A percentile compares a stretch with the other conserved stretches of the same genome.
These are phyloP conservation scores for Zoysia matrella DNA, from an alignment of 202 grass and related monocot species.

Conservation along the genomic window DNA sequence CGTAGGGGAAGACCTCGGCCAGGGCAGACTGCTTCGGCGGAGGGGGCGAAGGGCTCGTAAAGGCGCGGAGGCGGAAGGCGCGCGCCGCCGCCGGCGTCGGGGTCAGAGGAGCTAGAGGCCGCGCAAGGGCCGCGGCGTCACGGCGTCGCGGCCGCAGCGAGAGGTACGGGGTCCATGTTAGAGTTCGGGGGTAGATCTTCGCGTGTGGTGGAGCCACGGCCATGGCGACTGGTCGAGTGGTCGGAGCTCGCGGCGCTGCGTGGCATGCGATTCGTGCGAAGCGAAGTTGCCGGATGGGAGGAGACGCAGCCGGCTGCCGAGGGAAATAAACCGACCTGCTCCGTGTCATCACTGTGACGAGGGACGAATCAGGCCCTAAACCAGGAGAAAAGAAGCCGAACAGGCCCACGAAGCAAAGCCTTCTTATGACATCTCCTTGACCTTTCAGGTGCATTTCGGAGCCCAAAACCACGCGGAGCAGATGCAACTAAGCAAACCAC, in stretches of 20 bases:
- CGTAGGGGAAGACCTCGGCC: slow-evolving; percentile 47
- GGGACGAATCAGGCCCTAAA: too few relatives aligned
- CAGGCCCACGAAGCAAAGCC: too few relatives aligned
- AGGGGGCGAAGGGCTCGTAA: background rate
- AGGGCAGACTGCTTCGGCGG: slow-evolving; percentile 23
- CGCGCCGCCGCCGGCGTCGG: slow-evolving; percentile 8
- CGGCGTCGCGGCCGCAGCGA: slow-evolving; percentile 1
- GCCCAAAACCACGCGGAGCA: too few relatives aligned
- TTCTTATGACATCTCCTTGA: too few relatives aligned
- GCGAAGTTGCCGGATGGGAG: slow-evolving; percentile 31
- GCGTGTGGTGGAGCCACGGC: slow-evolving; percentile 28
- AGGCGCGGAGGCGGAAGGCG: slow-evolving; percentile 31
- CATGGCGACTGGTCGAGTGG: slow-evolving; percentile 6
- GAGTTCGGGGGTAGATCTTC: slow-evolving; percentile 34
- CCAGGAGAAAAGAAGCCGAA: too few relatives aligned
- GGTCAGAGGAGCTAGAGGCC: slow-evolving; percentile 19
- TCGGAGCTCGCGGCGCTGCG: slow-evolving; percentile 14
- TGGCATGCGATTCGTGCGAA: slow-evolving; percentile 30
- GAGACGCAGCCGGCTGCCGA: background rate
- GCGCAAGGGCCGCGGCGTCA: background rate
- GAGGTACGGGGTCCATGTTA: slow-evolving; percentile 18
- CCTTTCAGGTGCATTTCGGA: too few relatives aligned
- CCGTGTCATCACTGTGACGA: background rate
- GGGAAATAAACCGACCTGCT: background rate
- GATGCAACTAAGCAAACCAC: too few relatives aligned